phyloP scores from a whole-genome alignment of 257 asterid species.

The Ilex aquifolium region DNA sequence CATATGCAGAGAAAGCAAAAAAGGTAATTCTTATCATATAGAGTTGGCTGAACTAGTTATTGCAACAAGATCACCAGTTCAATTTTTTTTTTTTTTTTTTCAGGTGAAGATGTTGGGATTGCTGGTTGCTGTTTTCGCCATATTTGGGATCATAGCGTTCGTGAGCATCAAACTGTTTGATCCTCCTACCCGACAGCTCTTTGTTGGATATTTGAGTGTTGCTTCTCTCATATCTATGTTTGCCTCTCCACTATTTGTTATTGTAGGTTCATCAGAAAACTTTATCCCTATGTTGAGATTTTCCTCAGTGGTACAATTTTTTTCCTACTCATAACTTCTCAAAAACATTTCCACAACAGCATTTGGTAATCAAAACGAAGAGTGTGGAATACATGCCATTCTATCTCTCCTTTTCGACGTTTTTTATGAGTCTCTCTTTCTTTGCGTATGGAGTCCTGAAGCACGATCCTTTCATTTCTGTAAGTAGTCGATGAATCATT shows the following conservation, averaged over 20 bases:
- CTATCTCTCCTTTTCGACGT: constrained; percentile 79
- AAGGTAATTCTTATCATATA: constrained; percentile 28
- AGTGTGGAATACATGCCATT: constrained; percentile 90
- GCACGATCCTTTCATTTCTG: constrained; percentile 57
- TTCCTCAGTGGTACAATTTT: neutral
- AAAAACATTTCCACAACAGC: constrained; percentile 29
- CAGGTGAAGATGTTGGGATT: constrained; percentile 32
- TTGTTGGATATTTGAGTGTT: constrained; percentile 68
- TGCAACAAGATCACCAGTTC: too few relatives aligned
- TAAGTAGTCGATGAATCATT: constrained; percentile 24
- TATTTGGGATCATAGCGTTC: constrained; percentile 37
- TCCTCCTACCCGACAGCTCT: constrained; percentile 57
- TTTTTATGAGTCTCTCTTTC: constrained; percentile 80
- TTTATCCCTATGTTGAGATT: neutral
- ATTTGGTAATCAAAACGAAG: constrained; percentile 73
- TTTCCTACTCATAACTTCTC: neutral
- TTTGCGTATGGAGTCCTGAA: constrained; percentile 70
- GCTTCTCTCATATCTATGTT: constrained; percentile 79
- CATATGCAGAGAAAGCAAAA: constrained; percentile 41
- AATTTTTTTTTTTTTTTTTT: neutral
- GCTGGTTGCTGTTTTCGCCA: constrained; percentile 39
- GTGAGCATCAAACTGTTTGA: constrained; percentile 52
- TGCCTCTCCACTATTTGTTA: constrained; percentile 77
- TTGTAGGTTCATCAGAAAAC: constrained; percentile 40
- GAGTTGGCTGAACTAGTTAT: too few relatives aligned